phyloP scores from a whole-genome alignment of 257 asterid species.

The Salvia miltiorrhiza region DNA sequence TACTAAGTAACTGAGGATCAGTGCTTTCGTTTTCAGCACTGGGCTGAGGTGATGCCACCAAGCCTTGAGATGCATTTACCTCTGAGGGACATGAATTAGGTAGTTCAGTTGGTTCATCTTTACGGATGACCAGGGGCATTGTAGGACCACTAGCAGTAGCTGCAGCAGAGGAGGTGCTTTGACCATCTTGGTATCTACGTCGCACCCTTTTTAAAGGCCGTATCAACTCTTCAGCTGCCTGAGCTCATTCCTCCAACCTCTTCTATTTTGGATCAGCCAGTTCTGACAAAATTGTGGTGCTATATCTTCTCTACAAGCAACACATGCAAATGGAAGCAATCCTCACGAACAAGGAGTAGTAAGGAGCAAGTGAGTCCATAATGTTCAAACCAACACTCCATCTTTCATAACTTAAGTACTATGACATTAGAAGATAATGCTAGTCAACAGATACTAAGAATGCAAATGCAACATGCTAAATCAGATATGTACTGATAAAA shows the following conservation, averaged over 20 bases:
- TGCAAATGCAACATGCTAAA: neutral
- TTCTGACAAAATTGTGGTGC: too few species aligned
- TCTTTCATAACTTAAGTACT: too few species aligned
- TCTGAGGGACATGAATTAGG: constrained; percentile 21
- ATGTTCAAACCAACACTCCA: too few species aligned
- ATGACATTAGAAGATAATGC: too few species aligned
- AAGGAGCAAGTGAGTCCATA: too few species aligned
- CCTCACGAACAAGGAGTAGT: too few species aligned
- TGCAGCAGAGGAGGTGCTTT: constrained; percentile 31
- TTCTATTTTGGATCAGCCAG: constrained; percentile 25
- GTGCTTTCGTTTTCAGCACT: constrained; percentile 22
- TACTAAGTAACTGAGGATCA: constrained; percentile 31
- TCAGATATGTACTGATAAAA: neutral
- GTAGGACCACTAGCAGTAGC: constrained; percentile 13
- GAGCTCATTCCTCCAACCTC: constrained; percentile 46
- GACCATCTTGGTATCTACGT: constrained; percentile 43
- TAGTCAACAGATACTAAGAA: neutral
- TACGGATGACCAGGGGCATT: constrained; percentile 38
- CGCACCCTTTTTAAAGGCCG: constrained; percentile 66
- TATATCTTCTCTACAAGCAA: neutral
- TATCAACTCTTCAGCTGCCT: constrained; percentile 41
- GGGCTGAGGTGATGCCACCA: constrained; percentile 23
- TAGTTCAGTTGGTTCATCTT: constrained; percentile 58
- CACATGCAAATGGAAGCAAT: too few species aligned
- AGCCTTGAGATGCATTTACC: constrained; percentile 23